Conservation (phyloP, 805 yeast genomes). For the Saccharomyces cerevisiae region DNA sequence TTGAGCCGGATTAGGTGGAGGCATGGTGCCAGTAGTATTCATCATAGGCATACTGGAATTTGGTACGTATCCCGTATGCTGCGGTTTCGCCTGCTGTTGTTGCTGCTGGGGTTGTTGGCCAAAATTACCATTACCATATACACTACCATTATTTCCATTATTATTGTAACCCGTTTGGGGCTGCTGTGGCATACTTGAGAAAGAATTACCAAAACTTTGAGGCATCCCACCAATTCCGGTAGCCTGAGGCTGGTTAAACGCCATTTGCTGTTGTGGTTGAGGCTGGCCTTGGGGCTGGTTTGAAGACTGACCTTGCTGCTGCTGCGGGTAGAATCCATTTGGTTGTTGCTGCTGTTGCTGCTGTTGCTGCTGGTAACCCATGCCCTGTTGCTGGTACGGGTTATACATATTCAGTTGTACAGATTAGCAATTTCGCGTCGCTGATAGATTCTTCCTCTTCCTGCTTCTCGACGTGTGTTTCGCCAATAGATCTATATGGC, state of each 20-base stretch:
- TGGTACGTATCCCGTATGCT: conserved; percentile 6
- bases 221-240: conserved; percentile 10
- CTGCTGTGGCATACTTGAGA: conserved; percentile 3
- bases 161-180: conserved; percentile 2
- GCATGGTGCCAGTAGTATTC: conserved; percentile 6
- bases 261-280: conserved; percentile 1
- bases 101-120: conserved; percentile 11
- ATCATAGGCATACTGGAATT: not conserved
- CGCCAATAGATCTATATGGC: not conserved
- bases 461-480: not conserved
- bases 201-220: not conserved
- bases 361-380: conserved; percentile 5
- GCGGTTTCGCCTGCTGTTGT: conserved; percentile 7
- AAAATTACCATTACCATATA: not conserved
- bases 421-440: not conserved
- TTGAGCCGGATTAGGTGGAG: conserved; percentile 18
- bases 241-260: conserved; percentile 9
- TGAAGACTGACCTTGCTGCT: conserved; percentile 8
- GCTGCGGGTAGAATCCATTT: not conserved
- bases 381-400: conserved; percentile 8
- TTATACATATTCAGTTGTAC: conserved; percentile 6
- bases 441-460: not conserved
- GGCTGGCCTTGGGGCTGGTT: conserved; percentile 3
- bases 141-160: not conserved
- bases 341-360: conserved; percentile 4